These are phyloP conservation scores for Hemerocallis citrina DNA, from an alignment of 106 monocot genomes.

Conservation along the genomic window DNA sequence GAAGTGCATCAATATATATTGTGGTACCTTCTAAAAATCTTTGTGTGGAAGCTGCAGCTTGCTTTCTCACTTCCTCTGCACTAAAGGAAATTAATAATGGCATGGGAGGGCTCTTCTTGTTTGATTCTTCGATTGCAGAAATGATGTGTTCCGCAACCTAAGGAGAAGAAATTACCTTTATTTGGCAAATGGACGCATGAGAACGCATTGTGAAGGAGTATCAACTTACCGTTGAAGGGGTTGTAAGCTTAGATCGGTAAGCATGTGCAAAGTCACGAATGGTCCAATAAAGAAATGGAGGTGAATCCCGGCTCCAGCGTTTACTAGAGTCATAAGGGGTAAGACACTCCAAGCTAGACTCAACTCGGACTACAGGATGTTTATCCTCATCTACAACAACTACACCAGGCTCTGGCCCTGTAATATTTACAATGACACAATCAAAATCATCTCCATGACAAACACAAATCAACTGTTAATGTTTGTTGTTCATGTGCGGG, in stretches of 20 bases:
- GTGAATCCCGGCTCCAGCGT: slow-evolving; percentile 16
- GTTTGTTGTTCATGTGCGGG: not conserved
- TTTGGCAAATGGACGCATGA: not conserved
- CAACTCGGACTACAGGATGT: slow-evolving; percentile 35
- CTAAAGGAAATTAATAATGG: slow-evolving; percentile 65
- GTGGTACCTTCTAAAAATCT: slow-evolving; percentile 64
- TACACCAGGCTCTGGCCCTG: slow-evolving; percentile 64
- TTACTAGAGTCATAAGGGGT: slow-evolving; percentile 41
- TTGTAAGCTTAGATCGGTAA: slow-evolving; percentile 62
- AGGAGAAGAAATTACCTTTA: not conserved
- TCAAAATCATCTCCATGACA: not conserved
- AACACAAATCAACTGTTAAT: not conserved
- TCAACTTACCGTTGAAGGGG: slow-evolving; percentile 71
- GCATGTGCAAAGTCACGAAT: slow-evolving; percentile 97
- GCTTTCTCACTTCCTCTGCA: slow-evolving; percentile 64
- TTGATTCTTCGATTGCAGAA: slow-evolving; percentile 64
- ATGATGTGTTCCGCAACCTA: slow-evolving; percentile 85
- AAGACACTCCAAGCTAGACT: slow-evolving; percentile 42
- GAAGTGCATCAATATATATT: not conserved
- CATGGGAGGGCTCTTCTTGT: slow-evolving; percentile 51
- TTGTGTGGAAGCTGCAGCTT: slow-evolving; percentile 81
- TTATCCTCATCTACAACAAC: slow-evolving; percentile 49
- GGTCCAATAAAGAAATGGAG: slow-evolving; percentile 82
- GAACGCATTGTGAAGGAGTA: not conserved
- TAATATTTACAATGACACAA: slow-evolving; percentile 1